Evolutionary conservation across 2,329 filamentous ascomycete species (phyloP).

Genomic region (Didymellaceae sp.): DNA sequence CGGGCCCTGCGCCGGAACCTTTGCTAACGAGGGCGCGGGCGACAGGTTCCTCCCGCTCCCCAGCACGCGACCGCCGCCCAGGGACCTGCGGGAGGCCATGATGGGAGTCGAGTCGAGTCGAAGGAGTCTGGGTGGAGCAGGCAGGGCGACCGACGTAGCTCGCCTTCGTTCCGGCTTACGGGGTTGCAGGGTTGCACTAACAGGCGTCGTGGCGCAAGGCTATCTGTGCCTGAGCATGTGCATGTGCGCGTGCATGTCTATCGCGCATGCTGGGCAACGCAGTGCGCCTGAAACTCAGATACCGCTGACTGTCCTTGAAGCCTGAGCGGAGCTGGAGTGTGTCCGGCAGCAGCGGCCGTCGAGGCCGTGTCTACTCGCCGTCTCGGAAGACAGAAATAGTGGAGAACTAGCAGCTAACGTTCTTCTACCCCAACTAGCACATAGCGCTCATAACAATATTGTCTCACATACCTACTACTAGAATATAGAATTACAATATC

Average conservation of each 20-base stretch:
- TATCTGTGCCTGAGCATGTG: slow-evolving; percentile 20
- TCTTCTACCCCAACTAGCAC: too few species aligned
- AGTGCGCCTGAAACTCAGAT: slow-evolving; percentile 1
- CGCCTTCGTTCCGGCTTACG: too few species aligned
- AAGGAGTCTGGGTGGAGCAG: slow-evolving; percentile 3
- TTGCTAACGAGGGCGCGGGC: slow-evolving; percentile 55
- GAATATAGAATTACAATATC: too few species aligned
- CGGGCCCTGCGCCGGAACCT: background rate
- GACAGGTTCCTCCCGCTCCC: slow-evolving; percentile 85
- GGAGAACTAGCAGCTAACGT: too few species aligned
- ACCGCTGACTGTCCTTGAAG: too few species aligned
- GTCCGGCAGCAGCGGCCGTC: background rate
- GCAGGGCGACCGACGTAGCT: slow-evolving; percentile 18
- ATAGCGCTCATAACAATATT: too few species aligned
- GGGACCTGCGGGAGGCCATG: slow-evolving; percentile 62
- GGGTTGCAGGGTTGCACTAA: slow-evolving; percentile 25
- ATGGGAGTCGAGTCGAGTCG: slow-evolving; percentile 10
- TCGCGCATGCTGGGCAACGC: slow-evolving; percentile 14
- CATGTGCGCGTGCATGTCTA: background rate
- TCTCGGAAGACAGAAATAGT: too few species aligned
- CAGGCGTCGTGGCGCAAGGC: slow-evolving; percentile 27
- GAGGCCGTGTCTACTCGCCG: too few species aligned
- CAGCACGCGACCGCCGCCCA: slow-evolving; percentile 90
- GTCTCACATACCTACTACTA: too few species aligned
- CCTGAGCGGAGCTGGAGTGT: too few species aligned